These are phyloP conservation scores for Kwoniella sp. DNA, from an alignment of 768 basidiomycete genomes.

Conservation along the genomic window DNA sequence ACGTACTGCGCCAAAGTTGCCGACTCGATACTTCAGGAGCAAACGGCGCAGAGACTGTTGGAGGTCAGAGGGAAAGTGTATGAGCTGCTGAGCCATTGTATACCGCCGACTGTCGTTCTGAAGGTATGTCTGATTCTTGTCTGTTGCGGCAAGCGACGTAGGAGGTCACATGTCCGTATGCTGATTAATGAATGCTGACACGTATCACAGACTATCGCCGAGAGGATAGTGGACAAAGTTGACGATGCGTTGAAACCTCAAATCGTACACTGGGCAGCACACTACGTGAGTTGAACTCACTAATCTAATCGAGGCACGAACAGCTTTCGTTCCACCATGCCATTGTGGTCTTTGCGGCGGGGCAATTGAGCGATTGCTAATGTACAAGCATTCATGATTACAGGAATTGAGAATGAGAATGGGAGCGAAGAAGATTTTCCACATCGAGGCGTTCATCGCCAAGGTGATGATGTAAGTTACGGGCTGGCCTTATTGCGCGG, in stretches of 20 bases:
- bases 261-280: conserved; percentile 96
- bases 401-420: conserved; percentile 96
- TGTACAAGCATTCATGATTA: neutral
- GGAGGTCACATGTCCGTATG: neutral
- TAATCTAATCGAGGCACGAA: neutral
- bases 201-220: conserved; percentile 76
- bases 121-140: conserved; percentile 64
- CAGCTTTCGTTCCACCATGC: no score
- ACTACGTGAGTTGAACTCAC: conserved; percentile 68
- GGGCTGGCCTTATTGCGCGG: neutral
- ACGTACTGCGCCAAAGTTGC: conserved; percentile 91
- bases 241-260: conserved; percentile 89
- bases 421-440: conserved; percentile 91
- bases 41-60: conserved; percentile 84
- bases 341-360: no score
- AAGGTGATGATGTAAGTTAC: conserved; percentile 75
- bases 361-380: neutral
- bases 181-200: conserved; percentile 1
- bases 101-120: conserved; percentile 86
- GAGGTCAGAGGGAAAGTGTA: conserved; percentile 91
- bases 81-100: conserved; percentile 93
- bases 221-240: conserved; percentile 79
- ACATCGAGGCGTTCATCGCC: conserved; percentile 95
- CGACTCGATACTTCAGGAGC: conserved; percentile 84
- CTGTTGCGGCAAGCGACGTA: neutral